Evolutionary conservation across 2,329 filamentous ascomycete genomes (phyloP).

Genomic region (Colletotrichum sp.): DNA sequence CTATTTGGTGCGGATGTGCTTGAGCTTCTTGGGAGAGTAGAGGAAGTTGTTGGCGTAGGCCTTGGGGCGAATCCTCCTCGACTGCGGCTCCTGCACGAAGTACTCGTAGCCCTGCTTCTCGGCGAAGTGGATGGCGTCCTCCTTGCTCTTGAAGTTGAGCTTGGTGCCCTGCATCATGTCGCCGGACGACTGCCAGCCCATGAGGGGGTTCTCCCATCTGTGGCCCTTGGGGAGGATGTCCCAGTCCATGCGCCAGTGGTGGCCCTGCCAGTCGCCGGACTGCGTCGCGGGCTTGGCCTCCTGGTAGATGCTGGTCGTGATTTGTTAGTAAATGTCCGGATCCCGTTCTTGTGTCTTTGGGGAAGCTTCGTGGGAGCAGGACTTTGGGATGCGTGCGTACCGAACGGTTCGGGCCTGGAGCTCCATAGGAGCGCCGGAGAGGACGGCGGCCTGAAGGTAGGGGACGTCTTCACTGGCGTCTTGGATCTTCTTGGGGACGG

Average conservation of each 20-base stretch:
- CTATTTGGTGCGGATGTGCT: slow-evolving; percentile 84
- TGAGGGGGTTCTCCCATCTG: slow-evolving; percentile 97
- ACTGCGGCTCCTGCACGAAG: slow-evolving; percentile 96
- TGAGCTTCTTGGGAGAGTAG: slow-evolving; percentile 84
- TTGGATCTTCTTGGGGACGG: slow-evolving; percentile 87
- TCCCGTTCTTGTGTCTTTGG: neutral
- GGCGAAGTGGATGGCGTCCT: slow-evolving; percentile 93
- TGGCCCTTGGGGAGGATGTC: slow-evolving; percentile 91
- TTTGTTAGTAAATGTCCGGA: neutral
- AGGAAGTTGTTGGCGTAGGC: slow-evolving; percentile 97
- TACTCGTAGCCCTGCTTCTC: slow-evolving; percentile 99
- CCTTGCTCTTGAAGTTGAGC: slow-evolving; percentile 89
- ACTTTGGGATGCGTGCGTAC: slow-evolving; percentile 54
- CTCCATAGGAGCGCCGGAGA: slow-evolving; percentile 93
- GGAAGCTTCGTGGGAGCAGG: neutral
- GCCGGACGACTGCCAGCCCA: slow-evolving; percentile 97
- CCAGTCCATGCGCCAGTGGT: slow-evolving; percentile 98
- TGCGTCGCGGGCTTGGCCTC: slow-evolving; percentile 95
- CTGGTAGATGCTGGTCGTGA: slow-evolving; percentile 77
- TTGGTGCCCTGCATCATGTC: slow-evolving; percentile 96
- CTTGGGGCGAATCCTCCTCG: slow-evolving; percentile 85
- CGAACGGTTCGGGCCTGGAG: slow-evolving; percentile 93
- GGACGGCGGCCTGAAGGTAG: slow-evolving; percentile 78
- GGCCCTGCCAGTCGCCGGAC: slow-evolving; percentile 84
- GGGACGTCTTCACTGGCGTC: slow-evolving; percentile 85